Base-by-base conservation (phyloP, 2,329 filamentous ascomycete genomes). In the Chaetomium sp. region DNA sequence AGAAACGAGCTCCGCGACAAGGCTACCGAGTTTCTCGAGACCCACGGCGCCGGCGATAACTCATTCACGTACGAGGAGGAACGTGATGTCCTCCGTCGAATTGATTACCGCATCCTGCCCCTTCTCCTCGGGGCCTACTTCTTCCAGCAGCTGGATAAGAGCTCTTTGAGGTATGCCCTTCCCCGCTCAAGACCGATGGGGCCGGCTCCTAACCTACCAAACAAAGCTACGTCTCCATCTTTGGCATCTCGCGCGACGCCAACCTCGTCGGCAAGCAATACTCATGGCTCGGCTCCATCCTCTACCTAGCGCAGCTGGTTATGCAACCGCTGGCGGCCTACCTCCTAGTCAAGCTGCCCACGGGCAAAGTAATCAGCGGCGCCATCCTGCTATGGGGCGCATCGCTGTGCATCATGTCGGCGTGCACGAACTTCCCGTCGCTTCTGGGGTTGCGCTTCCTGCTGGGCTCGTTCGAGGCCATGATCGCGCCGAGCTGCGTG, bases 261-360 rank as follows among this genome's bases (percentile, higher is more conserved):
- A 70, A 81, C 35, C 76, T 84, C 8, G 74, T 77, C n/a, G 81
- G 78, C 21, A 73, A 78, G 35, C 76, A 85, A 62, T 81, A 78
- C 69, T 87, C 85, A 1, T 88, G 85, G 85, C 81, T 88, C 0
- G 83, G 85, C 0, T 87, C 84, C 1, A 82, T 88, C 59, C 76
- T 88, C 16, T 88, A 85, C 70, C 75, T 87, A n/a, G 84, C 84
- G 0, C 84, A 87, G 71, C 78, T 87, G 9, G 75, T 85, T 13
- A 82, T 85, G 77, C 85, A 87, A 69, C 83, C 84, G 1, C 74
- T 84, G 0, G 79, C 84, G 4, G 83, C 85, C 0, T 79, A 79
- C 62, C 70, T 84, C 4, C 77, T 85, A 0, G 82, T 85, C 31
- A 82, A 83, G 68, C 69, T 84, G 0, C 85, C 83, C 0, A 82